Evolutionary conservation across 345 rosid species (phyloP).

Genomic region (Microcos paniculata): DNA sequence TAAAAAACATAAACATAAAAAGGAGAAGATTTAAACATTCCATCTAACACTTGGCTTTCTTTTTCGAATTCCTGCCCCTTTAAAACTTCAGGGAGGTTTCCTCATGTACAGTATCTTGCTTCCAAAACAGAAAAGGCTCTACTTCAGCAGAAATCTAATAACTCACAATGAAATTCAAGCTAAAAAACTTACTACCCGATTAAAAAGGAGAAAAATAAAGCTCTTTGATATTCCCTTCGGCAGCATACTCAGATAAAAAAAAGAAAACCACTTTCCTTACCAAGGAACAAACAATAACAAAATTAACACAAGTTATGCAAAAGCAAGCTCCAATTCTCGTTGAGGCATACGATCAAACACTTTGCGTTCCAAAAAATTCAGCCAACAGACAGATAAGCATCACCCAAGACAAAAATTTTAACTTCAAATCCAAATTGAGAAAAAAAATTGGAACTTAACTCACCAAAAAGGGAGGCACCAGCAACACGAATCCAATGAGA

Average conservation of each 20-base stretch:
- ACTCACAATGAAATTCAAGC: background rate
- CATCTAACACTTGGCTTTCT: background rate
- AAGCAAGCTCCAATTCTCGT: background rate
- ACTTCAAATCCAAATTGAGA: background rate
- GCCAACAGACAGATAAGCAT: background rate
- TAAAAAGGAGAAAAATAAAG: background rate
- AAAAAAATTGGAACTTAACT: background rate
- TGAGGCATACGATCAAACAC: conserved; percentile 11
- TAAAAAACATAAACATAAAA: background rate
- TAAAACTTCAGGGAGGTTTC: background rate
- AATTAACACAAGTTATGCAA: background rate
- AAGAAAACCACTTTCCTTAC: background rate
- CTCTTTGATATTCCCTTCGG: background rate
- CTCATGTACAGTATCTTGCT: background rate
- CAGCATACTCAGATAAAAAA: background rate
- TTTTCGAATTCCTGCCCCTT: background rate
- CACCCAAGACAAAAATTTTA: background rate
- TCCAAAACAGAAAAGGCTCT: background rate
- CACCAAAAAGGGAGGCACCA: background rate
- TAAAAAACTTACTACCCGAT: background rate
- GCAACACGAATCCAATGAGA: background rate
- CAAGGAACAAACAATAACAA: background rate
- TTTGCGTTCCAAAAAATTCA: background rate
- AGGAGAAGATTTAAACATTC: background rate
- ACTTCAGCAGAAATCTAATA: background rate